phyloP scores from a whole-genome alignment of 345 rosid genomes.

The Odontarrhena argentea region DNA sequence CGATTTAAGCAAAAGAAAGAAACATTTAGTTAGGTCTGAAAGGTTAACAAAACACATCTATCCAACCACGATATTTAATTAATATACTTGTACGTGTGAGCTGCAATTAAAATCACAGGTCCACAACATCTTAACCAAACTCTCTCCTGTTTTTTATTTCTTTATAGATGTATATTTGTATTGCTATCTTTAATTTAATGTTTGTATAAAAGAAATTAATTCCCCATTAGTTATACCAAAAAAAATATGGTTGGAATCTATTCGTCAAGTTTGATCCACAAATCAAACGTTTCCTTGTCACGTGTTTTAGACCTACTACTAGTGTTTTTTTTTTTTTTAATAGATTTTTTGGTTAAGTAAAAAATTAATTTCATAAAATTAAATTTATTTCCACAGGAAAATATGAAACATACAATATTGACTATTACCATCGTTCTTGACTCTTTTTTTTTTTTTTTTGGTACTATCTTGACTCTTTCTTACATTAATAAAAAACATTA shows the following conservation, averaged over 20 bases:
- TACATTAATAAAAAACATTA: too few relatives aligned
- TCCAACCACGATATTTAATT: conserved; percentile 16
- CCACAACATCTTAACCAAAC: conserved; percentile 42
- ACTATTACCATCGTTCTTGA: background rate
- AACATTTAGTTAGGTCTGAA: conserved; percentile 42
- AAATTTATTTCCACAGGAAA: background rate
- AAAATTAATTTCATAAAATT: background rate
- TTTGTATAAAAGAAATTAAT: background rate
- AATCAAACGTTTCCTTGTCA: conserved; percentile 16
- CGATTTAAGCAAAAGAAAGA: conserved; percentile 32
- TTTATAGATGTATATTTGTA: background rate
- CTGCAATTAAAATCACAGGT: conserved; percentile 38
- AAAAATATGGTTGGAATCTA: conserved; percentile 11
- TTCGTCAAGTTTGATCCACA: conserved; percentile 22
- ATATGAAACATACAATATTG: background rate
- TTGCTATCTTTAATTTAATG: conserved; percentile 1
- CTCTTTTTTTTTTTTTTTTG: background rate
- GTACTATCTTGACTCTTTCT: too few relatives aligned
- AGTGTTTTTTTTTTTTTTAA: background rate
- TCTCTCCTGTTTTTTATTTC: conserved; percentile 24
- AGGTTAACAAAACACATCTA: conserved; percentile 35
- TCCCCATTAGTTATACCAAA: conserved; percentile 17
- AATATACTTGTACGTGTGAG: conserved; percentile 29
- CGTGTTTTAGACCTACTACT: background rate
- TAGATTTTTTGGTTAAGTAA: background rate